Percentiles rank a stretch among this genome's conserved stretches.
phyloP scores from a whole-genome alignment of 1,284 basidiomycete genomes.

The Ganoderma meredithae region DNA sequence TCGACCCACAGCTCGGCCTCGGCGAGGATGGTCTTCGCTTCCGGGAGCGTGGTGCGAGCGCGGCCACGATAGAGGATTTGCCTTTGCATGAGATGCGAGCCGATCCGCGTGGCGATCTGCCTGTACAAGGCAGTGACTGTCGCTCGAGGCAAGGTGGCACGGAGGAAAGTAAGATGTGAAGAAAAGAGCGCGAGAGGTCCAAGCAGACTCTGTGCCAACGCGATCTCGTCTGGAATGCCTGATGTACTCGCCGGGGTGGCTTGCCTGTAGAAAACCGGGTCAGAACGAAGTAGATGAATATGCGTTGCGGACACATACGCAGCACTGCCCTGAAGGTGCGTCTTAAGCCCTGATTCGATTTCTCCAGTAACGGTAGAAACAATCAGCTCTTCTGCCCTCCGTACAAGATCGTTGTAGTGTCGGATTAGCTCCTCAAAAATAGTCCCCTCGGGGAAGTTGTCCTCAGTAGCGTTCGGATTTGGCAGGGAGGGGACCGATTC shows the following conservation, averaged over 20 bases:
- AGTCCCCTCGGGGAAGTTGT: conserved; percentile 61
- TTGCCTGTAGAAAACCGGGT: conserved; percentile 34
- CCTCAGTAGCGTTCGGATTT: conserved; percentile 44
- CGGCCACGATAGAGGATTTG: conserved; percentile 81
- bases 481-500: conserved; percentile 60
- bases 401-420: conserved; percentile 66
- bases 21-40: conserved; percentile 62
- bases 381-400: conserved; percentile 86
- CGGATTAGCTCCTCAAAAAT: conserved; percentile 80
- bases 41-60: conserved; percentile 57
- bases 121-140: conserved; percentile 72
- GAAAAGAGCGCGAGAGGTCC: conserved; percentile 77
- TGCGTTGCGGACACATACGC: conserved; percentile 21
- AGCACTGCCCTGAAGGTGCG: conserved; percentile 53
- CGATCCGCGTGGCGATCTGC: conserved; percentile 67
- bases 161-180: conserved; percentile 72
- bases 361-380: conserved; percentile 83
- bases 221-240: conserved; percentile 49
- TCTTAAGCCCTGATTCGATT: conserved; percentile 76
- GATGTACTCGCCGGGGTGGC: conserved; percentile 25
- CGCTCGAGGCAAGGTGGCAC: conserved; percentile 62
- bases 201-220: conserved; percentile 72
- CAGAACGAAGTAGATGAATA: background rate
- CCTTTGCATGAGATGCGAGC: conserved; percentile 82
- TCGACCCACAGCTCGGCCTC: conserved; percentile 85